These are phyloP conservation scores for Cardiospermum halicacabum DNA, from an alignment of 345 rosid species.

Conservation along the genomic window DNA sequence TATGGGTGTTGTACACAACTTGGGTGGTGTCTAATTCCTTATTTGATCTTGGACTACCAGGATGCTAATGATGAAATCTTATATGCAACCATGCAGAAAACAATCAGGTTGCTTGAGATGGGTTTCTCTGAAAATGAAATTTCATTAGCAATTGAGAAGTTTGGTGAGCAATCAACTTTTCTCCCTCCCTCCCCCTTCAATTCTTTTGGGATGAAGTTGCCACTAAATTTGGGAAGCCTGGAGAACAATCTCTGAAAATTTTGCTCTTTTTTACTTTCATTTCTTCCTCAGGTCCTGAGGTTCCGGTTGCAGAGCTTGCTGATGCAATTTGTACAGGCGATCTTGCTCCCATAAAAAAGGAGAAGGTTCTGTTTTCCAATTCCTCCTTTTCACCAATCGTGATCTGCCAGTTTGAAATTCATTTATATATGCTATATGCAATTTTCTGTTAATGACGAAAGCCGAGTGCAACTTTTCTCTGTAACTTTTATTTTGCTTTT, in stretches of 20 bases:
- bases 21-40: slow-evolving; percentile 10
- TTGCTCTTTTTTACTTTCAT: not conserved
- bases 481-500: not conserved
- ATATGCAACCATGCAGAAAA: slow-evolving; percentile 79
- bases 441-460: not conserved
- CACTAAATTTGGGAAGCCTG: slow-evolving; percentile 4
- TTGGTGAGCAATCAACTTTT: slow-evolving; percentile 43
- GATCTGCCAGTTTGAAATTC: slow-evolving; percentile 4
- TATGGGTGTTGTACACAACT: not conserved
- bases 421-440: not conserved
- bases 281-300: slow-evolving; percentile 52
- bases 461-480: not conserved
- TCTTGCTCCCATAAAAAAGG: slow-evolving; percentile 21
- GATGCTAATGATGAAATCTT: slow-evolving; percentile 50
- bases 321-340: slow-evolving; percentile 58
- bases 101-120: slow-evolving; percentile 78
- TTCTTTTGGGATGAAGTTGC: slow-evolving; percentile 10
- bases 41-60: slow-evolving; percentile 31
- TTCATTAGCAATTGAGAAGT: slow-evolving; percentile 78
- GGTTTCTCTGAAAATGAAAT: slow-evolving; percentile 87
- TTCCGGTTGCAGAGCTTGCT: slow-evolving; percentile 65
- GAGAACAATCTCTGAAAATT: not conserved
- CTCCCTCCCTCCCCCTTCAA: too few species aligned
- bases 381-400: not conserved
- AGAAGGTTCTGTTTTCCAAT: slow-evolving; percentile 26